Base-by-base conservation (phyloP, 192 early-diverging fungal species). In the Umbelopsis ramanniana region DNA sequence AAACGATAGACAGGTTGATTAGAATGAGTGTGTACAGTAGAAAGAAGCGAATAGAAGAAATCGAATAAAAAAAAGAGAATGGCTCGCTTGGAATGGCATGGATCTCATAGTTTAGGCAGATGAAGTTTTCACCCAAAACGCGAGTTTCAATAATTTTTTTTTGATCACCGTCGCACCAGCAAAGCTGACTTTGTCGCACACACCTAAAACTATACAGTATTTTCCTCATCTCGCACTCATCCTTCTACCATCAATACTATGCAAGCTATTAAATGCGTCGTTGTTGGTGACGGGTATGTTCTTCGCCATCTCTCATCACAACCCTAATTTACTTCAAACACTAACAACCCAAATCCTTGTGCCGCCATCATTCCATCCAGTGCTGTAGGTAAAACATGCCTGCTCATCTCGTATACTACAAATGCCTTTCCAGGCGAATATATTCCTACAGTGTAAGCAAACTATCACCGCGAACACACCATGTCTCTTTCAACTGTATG, bases 351-450 rank as follows among this genome's bases (percentile, higher is more conserved):
- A 40, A 6, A 6, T 8, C 38, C 40, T 12, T 43, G 40, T 43
- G 40, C 29, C 8, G 11, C 40, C 22, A 35, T 68, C 50, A 12
- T 46, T 45, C 24, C 21, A 29, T 35, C 67, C 43, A 95, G 93
- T 90, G 93, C 94, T 50, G 94, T 94, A 69, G 92, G 92, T 74
- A 97, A 98, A 84, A 98, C 97, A 48, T 98, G 97, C 81, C 90
- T 97, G 46, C 83, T 99, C 69, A 99, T 99, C 83, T 91, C 88
- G 83, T 99, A 99, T 87, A 99, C 97, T 19, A 99, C 97, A 72
- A 99, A 99, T 87, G 97, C 97, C 37, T 99, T 99, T 85, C 97
- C 97, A n/a, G 97, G 97, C 66, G 97, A 99, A 87, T 99, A 99
- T 80, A 97, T 99, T 79, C 97, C 97, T 67, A 99, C 97, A 69